Percentiles rank a stretch among this genome's conserved stretches.
Conservation (phyloP, 2,329 filamentous ascomycete genomes). For the Aspergillus pseudoglaucus region DNA sequence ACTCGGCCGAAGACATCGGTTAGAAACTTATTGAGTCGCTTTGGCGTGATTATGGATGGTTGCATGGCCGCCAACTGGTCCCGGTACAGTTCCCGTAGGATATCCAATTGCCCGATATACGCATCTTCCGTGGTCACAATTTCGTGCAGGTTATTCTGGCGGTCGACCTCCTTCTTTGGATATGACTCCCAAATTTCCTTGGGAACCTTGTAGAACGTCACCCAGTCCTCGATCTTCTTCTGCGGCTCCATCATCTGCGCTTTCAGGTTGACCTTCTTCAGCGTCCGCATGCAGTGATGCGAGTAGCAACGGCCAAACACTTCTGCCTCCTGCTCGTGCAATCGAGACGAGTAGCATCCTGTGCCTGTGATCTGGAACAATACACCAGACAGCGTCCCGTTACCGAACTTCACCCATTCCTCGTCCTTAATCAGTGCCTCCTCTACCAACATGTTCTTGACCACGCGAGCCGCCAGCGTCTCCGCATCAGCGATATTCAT, state of each 20-base stretch:
- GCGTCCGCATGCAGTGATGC: constrained; percentile 82
- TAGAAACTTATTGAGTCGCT: constrained; percentile 72
- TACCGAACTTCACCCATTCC: constrained; percentile 93
- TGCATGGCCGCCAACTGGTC: constrained; percentile 68
- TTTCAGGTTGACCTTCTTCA: constrained; percentile 89
- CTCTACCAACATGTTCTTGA: constrained; percentile 70
- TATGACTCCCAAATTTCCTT: constrained; percentile 67
- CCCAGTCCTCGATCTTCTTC: constrained; percentile 74
- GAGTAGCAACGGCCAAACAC: constrained; percentile 80
- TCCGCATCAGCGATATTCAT: constrained; percentile 99
- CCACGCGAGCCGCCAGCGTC: constrained; percentile 68
- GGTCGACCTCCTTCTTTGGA: constrained; percentile 79
- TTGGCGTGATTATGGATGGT: constrained; percentile 73
- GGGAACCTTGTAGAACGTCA: constrained; percentile 76
- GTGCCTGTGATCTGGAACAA: constrained; percentile 86
- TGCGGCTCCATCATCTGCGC: constrained; percentile 63
- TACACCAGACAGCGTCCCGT: constrained; percentile 75
- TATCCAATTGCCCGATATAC: constrained; percentile 83
- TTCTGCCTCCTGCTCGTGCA: constrained; percentile 60
- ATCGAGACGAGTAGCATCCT: constrained; percentile 80
- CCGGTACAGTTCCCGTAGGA: constrained; percentile 77
- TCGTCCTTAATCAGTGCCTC: constrained; percentile 79
- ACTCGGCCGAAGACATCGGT: constrained; percentile 83
- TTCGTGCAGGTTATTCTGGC: constrained; percentile 91
- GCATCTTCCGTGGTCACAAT: constrained; percentile 89